Base-by-base conservation (phyloP, 805 yeast genomes). In the Suhomyces sp. region DNA sequence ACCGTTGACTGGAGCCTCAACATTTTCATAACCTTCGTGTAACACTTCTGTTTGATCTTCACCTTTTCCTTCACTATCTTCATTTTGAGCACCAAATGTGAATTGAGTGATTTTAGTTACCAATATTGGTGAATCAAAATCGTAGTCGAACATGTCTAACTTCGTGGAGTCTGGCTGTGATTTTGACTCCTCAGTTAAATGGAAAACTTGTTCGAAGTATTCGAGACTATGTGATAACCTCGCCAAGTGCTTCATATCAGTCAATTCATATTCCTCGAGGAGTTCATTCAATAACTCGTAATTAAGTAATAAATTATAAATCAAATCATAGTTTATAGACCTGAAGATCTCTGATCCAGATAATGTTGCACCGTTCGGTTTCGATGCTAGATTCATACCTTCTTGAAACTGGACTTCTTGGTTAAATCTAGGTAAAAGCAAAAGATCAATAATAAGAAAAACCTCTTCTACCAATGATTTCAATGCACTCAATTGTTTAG, bases 261-360 rank as follows among this genome's bases (percentile, higher is more conserved):
- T 14, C n/a, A 33, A 22, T n/a, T 38, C 37, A 8, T 43, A 47
- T 20, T 42, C 50, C 13, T 35, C 42, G 22, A 47, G 48, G 24
- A 50, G 32, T 13, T 32, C 39, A 19, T 43, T 37, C 25, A 57
- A 28, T 3, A 40, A 14, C 14, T 53, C 54, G 31, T 48, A 53
- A 32, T 62, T 54, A 32, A 53, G 47, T 27, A 62, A 48, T 22
- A 62, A 41, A 11, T 47, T 39, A 40, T 60, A 60, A 13, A 61
- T 45, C 42, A 62, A 52, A 31, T 60, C 65, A 33, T 51, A 59
- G 37, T 51, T 60, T 21, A 57, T 43, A 3, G 63, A 40, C 37
- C 48, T 50, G 26, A 47, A 45, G 8, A 47, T 25, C 31, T 51
- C 56, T 12, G 38, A 35, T 3, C 59, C 59, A n/a, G n/a, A n/a